Conservation (phyloP, 2,329 filamentous ascomycete genomes). For the Botrytis deweyae region DNA sequence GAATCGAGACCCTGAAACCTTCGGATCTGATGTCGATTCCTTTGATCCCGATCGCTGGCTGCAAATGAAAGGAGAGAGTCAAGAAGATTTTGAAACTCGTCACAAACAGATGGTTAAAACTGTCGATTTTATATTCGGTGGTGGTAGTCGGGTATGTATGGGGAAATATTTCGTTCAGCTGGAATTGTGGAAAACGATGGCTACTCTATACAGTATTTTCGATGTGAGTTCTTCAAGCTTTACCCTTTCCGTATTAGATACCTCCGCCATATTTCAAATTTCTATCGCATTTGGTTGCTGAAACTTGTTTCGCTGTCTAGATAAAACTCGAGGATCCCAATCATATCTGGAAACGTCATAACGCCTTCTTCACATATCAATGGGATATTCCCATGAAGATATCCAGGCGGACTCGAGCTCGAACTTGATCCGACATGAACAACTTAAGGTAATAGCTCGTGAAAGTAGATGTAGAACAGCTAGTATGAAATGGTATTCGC, state of each 20-base stretch:
- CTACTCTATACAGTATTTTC: slow-evolving; percentile 11
- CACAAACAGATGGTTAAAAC: not conserved
- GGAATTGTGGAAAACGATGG: not conserved
- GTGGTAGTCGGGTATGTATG: slow-evolving; percentile 3
- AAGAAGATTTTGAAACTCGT: not conserved
- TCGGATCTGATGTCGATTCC: slow-evolving; percentile 57
- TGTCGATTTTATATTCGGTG: slow-evolving; percentile 1
- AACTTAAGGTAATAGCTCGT: not conserved
- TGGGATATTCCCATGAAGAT: slow-evolving; percentile 15
- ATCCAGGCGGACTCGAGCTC: not conserved
- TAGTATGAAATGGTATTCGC: not conserved
- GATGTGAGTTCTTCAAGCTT: not conserved
- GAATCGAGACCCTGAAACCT: slow-evolving; percentile 55
- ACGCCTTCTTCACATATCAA: slow-evolving; percentile 3
- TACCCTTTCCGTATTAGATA: not conserved
- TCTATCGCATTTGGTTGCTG: not conserved
- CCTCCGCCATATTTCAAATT: not conserved
- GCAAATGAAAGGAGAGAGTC: not conserved
- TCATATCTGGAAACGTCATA: not conserved
- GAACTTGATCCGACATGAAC: not conserved
- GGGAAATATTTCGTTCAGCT: not conserved
- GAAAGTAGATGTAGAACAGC: not conserved
- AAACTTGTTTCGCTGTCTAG: not conserved
- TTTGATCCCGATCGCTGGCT: slow-evolving; percentile 61
- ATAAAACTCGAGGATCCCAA: slow-evolving; percentile 4